These are phyloP conservation scores for Pseudomonodictys pantanalensis DNA, from an alignment of 495 filamentous ascomycete genomes.

Conservation along the genomic window DNA sequence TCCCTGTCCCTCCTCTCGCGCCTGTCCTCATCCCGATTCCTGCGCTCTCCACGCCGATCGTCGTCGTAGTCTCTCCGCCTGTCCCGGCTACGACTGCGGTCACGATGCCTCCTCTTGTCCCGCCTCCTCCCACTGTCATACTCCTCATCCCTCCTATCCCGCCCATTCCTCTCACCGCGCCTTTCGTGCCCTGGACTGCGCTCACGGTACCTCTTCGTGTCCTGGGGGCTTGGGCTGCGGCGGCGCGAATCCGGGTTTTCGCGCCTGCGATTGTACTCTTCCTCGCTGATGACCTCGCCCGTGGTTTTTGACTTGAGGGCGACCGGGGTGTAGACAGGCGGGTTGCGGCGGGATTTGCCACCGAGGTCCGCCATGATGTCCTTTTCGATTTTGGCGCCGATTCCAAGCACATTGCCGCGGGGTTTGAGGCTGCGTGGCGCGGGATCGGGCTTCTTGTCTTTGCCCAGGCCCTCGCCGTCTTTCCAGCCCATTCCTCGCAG, in stretches of 20 bases:
- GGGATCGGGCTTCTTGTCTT: slow-evolving; percentile 48
- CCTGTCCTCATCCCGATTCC: not conserved
- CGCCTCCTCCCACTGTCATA: slow-evolving; percentile 12
- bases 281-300: slow-evolving; percentile 63
- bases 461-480: slow-evolving; percentile 71
- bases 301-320: slow-evolving; percentile 64
- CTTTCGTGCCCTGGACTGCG: slow-evolving; percentile 9
- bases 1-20: too few species aligned
- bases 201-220: slow-evolving; percentile 40
- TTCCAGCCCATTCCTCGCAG: slow-evolving; percentile 93
- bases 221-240: slow-evolving; percentile 10
- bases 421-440: slow-evolving; percentile 56
- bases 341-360: slow-evolving; percentile 52
- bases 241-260: slow-evolving; percentile 47
- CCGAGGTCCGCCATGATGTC: slow-evolving; percentile 74
- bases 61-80: slow-evolving; percentile 14
- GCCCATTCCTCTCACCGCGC: slow-evolving; percentile 38
- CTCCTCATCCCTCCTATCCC: slow-evolving; percentile 20
- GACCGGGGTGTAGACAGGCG: slow-evolving; percentile 63
- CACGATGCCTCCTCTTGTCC: slow-evolving; percentile 7
- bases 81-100: slow-evolving; percentile 9
- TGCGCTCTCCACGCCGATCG: slow-evolving; percentile 3
- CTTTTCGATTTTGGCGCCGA: slow-evolving; percentile 73
- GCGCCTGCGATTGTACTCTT: slow-evolving; percentile 53
- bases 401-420: slow-evolving; percentile 75